Conservation (phyloP, 805 yeast genomes). For the Zygoascus bituminiphila region DNA sequence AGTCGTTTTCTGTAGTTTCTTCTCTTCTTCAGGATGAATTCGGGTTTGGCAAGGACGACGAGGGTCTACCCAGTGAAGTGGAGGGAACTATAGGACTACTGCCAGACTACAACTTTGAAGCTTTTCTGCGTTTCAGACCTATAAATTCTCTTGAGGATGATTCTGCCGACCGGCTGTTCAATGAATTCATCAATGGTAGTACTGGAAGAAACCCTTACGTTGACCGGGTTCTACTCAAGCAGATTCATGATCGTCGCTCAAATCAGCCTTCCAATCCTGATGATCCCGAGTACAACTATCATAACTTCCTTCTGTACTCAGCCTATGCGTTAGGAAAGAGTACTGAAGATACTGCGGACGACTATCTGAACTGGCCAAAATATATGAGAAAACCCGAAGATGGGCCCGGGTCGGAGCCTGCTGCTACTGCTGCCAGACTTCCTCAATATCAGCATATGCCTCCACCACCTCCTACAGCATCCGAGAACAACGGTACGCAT, state of each 20-base stretch:
- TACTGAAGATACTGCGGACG: constrained; percentile 3
- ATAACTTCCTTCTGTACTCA: constrained; percentile 15
- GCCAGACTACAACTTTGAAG: constrained; percentile 16
- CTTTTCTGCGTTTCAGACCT: constrained; percentile 15
- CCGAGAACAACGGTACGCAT: neutral
- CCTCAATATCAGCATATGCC: neutral
- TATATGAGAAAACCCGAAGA: neutral
- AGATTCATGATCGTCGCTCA: constrained; percentile 14
- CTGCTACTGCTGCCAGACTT: neutral
- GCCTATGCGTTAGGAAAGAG: constrained; percentile 13
- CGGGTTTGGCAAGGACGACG: constrained; percentile 14
- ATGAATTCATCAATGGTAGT: constrained; percentile 9
- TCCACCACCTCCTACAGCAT: neutral
- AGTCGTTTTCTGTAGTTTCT: constrained; percentile 23
- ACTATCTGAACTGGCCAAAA: neutral
- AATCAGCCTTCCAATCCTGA: constrained; percentile 10
- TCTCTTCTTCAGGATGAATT: constrained; percentile 20
- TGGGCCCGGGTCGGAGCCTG: neutral
- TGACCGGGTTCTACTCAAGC: constrained; percentile 13
- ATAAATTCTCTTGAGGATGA: constrained; percentile 13
- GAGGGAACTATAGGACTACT: constrained; percentile 11
- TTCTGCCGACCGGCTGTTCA: constrained; percentile 12
- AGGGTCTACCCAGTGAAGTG: neutral
- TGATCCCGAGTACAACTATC: constrained; percentile 16
- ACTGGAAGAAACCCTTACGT: constrained; percentile 17